A percentile compares a stretch with the other conserved stretches of the same genome.
Evolutionary conservation across 768 basidiomycete species (phyloP).

Genomic region (Lentinus brumalis): DNA sequence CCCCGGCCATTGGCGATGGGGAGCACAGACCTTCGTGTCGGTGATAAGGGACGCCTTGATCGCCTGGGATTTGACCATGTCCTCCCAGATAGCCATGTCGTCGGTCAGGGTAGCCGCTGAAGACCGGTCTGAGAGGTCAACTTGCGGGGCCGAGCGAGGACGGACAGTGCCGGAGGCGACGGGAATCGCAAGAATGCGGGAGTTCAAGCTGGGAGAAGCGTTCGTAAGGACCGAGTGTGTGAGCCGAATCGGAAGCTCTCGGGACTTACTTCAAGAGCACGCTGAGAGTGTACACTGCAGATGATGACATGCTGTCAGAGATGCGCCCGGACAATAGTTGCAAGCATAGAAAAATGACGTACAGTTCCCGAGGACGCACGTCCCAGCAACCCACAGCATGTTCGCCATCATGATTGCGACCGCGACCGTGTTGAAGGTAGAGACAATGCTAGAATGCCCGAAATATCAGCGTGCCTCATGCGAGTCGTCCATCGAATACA

Average conservation of each 20-base stretch:
- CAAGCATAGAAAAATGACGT: not conserved
- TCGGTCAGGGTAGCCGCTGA: slow-evolving; percentile 11
- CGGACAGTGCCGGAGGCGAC: not conserved
- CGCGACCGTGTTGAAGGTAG: slow-evolving; percentile 3
- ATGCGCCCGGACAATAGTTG: not conserved
- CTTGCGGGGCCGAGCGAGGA: not conserved
- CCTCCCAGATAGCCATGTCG: slow-evolving; percentile 2
- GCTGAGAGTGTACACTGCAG: slow-evolving; percentile 15
- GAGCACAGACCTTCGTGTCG: not conserved
- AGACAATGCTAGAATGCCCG: not conserved
- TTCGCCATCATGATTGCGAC: not conserved
- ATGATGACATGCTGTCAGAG: not conserved
- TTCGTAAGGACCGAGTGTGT: not conserved
- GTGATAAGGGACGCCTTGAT: not conserved
- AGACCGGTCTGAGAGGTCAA: not conserved
- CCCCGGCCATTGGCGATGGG: too few species aligned
- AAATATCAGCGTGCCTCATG: not conserved
- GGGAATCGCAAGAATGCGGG: not conserved
- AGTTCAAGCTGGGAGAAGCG: not conserved
- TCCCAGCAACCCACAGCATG: slow-evolving; percentile 7
- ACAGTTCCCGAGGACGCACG: slow-evolving; percentile 15
- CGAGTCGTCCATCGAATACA: not conserved
- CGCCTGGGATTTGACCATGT: slow-evolving; percentile 4
- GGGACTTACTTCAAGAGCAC: slow-evolving; percentile 12
- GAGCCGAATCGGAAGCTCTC: not conserved